A percentile compares a stretch with the other conserved stretches of the same genome.
Evolutionary conservation across 768 basidiomycete genomes (phyloP).

Genomic region (Rickenella mellea): DNA sequence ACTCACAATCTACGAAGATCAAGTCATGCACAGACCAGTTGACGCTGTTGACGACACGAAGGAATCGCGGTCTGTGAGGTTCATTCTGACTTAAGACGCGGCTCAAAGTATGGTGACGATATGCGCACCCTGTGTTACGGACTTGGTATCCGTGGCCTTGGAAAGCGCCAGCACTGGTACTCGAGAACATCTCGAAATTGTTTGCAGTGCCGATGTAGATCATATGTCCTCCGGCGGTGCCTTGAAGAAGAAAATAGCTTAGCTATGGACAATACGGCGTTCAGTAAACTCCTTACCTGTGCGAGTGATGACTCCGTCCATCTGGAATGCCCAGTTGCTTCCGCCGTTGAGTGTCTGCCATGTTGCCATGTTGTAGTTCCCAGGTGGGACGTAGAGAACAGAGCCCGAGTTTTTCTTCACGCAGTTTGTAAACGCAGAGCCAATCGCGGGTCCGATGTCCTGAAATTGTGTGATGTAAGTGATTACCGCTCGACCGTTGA

Average conservation of each 20-base stretch:
- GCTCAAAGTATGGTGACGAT: not conserved
- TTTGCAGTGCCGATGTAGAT: conserved; percentile 19
- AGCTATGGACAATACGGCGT: not conserved
- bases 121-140: conserved; percentile 19
- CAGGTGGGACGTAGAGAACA: conserved; percentile 16
- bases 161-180: conserved; percentile 19
- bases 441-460: conserved; percentile 21
- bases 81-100: not conserved
- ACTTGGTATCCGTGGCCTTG: conserved; percentile 21
- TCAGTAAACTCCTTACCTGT: conserved; percentile 5
- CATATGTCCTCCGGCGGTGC: conserved; percentile 21
- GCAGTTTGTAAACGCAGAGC: conserved; percentile 18
- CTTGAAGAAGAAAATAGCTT: not conserved
- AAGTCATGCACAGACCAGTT: conserved; percentile 22
- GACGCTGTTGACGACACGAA: conserved; percentile 18
- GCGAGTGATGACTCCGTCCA: conserved; percentile 21
- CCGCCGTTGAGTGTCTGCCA: conserved; percentile 19
- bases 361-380: conserved; percentile 19
- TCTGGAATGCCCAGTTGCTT: conserved; percentile 19
- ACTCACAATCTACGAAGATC: conserved; percentile 21
- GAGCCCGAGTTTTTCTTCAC: conserved; percentile 15
- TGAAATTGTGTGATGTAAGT: not conserved
- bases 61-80: conserved; percentile 12
- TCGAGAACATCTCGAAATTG: conserved; percentile 22
- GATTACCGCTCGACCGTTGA: not conserved